Percentiles rank a stretch among this genome's conserved stretches.
Evolutionary conservation across 306 rosid species (phyloP).

Genomic region (Glycine latifolia): DNA sequence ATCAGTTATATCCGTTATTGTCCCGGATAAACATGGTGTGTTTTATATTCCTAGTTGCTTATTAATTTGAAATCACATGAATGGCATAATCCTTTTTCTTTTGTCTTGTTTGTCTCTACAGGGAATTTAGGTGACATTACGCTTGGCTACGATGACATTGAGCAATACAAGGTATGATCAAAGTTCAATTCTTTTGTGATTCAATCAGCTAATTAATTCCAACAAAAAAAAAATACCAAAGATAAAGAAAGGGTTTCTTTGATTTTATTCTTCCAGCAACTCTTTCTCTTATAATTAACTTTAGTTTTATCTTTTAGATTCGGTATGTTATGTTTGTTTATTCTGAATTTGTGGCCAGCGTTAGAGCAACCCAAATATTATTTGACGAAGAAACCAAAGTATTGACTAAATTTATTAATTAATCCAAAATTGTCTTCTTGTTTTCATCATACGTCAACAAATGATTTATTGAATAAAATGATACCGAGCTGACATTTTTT

Average conservation of each 20-base stretch:
- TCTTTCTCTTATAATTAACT: background rate
- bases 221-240: background rate
- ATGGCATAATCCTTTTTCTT: no score
- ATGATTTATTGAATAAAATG: background rate
- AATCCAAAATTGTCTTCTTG: background rate
- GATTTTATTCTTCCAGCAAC: background rate
- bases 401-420: background rate
- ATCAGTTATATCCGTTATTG: conserved; percentile 17
- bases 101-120: background rate
- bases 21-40: conserved; percentile 48
- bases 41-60: background rate
- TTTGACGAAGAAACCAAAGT: no score
- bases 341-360: background rate
- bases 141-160: conserved; percentile 42
- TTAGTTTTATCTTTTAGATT: no score
- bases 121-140: conserved; percentile 44
- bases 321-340: background rate
- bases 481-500: background rate
- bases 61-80: no score
- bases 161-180: conserved; percentile 35
- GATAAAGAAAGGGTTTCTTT: background rate
- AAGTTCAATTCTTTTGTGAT: conserved; percentile 1
- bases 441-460: background rate
- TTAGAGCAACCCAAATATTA: background rate
- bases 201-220: background rate